phyloP scores from a whole-genome alignment of 768 basidiomycete species.

The Suillus fuscotomentosus region DNA sequence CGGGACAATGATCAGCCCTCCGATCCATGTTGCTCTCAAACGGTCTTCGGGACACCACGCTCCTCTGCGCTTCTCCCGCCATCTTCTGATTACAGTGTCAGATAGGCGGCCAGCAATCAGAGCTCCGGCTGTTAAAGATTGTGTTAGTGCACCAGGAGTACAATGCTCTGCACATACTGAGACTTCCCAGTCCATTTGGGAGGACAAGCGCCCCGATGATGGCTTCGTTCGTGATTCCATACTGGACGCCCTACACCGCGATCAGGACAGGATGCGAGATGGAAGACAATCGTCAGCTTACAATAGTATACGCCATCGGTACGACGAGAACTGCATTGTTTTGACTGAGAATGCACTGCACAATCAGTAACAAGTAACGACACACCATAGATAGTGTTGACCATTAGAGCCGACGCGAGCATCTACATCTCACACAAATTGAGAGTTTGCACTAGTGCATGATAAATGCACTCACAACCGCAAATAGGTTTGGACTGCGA shows the following conservation, averaged over 20 bases:
- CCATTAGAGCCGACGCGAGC: not conserved
- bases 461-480: conserved; percentile 41
- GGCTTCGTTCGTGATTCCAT: conserved; percentile 54
- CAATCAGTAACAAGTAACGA: not conserved
- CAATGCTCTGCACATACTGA: conserved; percentile 37
- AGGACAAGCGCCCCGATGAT: conserved; percentile 59
- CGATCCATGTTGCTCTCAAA: conserved; percentile 45
- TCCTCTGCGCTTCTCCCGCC: conserved; percentile 46
- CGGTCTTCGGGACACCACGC: conserved; percentile 65
- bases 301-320: conserved; percentile 60
- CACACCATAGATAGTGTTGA: not conserved
- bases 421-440: not conserved
- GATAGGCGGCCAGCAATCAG: conserved; percentile 55
- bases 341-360: conserved; percentile 28
- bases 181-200: conserved; percentile 55
- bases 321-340: conserved; percentile 37
- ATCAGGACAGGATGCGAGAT: not conserved
- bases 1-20: conserved; percentile 44
- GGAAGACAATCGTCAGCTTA: conserved; percentile 25
- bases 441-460: not conserved
- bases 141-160: not conserved
- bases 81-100: conserved; percentile 46
- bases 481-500: conserved; percentile 56
- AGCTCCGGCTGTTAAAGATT: conserved; percentile 44
- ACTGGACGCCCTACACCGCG: conserved; percentile 45